A percentile compares a stretch with the other conserved stretches of the same genome.
These are phyloP conservation scores for Apophysomyces trapeziformis DNA, from an alignment of 371 early-diverging fungal species.

Conservation along the genomic window DNA sequence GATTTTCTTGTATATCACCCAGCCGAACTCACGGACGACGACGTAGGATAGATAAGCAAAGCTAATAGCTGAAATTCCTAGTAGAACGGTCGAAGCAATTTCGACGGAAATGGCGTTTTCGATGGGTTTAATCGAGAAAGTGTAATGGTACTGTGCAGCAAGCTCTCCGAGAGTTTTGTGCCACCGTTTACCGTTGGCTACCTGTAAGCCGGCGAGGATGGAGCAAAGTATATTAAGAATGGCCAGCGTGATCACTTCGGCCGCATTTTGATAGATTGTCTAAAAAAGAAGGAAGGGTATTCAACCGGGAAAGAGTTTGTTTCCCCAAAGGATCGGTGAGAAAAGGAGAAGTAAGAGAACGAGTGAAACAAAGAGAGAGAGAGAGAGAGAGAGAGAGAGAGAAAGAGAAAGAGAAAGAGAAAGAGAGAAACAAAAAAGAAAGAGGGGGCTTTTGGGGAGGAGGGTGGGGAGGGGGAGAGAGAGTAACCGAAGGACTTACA, in stretches of 20 bases:
- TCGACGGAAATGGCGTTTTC: constrained; percentile 42
- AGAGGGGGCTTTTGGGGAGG: no score
- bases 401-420: background rate
- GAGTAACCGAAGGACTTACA: constrained; percentile 25
- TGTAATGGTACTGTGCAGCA: constrained; percentile 12
- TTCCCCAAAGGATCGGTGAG: background rate
- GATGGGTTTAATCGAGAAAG: constrained; percentile 23
- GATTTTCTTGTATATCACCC: constrained; percentile 57
- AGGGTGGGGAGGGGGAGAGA: background rate
- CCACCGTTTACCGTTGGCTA: constrained; percentile 45
- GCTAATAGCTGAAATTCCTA: constrained; percentile 33
- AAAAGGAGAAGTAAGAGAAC: background rate
- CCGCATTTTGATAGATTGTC: constrained; percentile 49
- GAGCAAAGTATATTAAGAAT: constrained; percentile 43
- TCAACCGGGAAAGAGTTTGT: background rate
- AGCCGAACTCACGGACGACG: constrained; percentile 47
- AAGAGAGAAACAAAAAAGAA: background rate
- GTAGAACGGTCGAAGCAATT: constrained; percentile 38
- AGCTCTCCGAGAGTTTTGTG: constrained; percentile 20
- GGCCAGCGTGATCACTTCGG: constrained; percentile 44
- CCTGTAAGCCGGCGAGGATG: constrained; percentile 42
- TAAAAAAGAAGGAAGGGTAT: constrained; percentile 14
- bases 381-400: background rate
- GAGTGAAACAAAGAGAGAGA: background rate
- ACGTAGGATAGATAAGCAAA: constrained; percentile 45